phyloP scores from a whole-genome alignment of 768 basidiomycete genomes.

The Collybiopsis confluens region DNA sequence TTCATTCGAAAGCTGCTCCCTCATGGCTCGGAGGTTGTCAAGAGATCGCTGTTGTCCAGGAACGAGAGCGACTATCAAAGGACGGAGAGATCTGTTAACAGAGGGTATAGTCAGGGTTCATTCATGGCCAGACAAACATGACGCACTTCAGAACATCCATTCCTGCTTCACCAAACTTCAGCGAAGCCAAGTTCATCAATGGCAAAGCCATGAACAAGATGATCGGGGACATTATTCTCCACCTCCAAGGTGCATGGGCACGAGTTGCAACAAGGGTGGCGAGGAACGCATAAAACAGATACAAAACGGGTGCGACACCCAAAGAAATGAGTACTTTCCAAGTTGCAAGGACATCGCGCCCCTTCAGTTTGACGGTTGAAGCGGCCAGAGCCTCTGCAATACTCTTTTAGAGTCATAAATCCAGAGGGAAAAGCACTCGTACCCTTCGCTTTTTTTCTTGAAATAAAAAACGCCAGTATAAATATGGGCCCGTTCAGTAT shows the following conservation, averaged over 20 bases:
- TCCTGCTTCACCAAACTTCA: constrained; percentile 97
- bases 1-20: constrained; percentile 76
- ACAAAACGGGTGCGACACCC: constrained; percentile 84
- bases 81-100: constrained; percentile 88
- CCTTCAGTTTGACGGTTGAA: constrained; percentile 91
- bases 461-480: constrained; percentile 82
- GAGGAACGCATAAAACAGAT: constrained; percentile 75
- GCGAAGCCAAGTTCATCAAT: constrained; percentile 85
- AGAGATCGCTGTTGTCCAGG: constrained; percentile 86
- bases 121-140: background rate
- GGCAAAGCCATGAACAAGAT: constrained; percentile 72
- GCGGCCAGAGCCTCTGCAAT: constrained; percentile 87
- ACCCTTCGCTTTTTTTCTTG: constrained; percentile 89
- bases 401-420: background rate
- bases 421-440: background rate
- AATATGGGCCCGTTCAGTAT: constrained; percentile 93
- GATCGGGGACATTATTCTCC: constrained; percentile 74
- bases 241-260: constrained; percentile 56
- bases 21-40: constrained; percentile 68
- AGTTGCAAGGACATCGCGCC: constrained; percentile 93
- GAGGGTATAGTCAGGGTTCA: no score
- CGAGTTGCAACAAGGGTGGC: constrained; percentile 71
- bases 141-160: constrained; percentile 94
- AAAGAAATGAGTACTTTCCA: constrained; percentile 97
- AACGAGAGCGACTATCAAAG: constrained; percentile 79